Evolutionary conservation across 306 rosid genomes (phyloP).

Genomic region (Abrus precatorius): DNA sequence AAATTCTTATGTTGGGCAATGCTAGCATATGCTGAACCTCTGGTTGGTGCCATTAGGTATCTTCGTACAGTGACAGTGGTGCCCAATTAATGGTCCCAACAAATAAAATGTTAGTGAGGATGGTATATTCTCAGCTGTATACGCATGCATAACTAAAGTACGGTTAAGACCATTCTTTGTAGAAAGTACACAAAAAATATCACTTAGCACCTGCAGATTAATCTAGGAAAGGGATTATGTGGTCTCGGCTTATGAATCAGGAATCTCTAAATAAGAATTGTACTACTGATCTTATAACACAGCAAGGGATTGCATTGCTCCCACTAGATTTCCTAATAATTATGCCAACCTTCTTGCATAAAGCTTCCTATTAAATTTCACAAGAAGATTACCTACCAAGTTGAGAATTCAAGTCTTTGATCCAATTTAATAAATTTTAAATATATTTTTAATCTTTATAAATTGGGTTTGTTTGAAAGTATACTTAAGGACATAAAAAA

Average conservation of each 20-base stretch:
- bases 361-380: not conserved
- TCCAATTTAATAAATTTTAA: no score
- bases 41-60: slow-evolving; percentile 71
- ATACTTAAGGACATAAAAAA: no score
- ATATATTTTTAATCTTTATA: no score
- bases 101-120: slow-evolving; percentile 35
- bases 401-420: no score
- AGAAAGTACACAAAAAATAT: slow-evolving; percentile 39
- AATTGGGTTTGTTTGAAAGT: no score
- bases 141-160: slow-evolving; percentile 55
- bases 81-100: slow-evolving; percentile 62
- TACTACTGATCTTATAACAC: not conserved
- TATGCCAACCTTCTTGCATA: slow-evolving; percentile 10
- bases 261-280: not conserved
- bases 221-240: slow-evolving; percentile 19
- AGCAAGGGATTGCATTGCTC: not conserved
- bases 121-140: slow-evolving; percentile 42
- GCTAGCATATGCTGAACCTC: slow-evolving; percentile 62
- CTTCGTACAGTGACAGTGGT: slow-evolving; percentile 55
- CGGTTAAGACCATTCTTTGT: slow-evolving; percentile 38
- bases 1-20: slow-evolving; percentile 9
- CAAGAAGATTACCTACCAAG: no score
- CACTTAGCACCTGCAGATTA: slow-evolving; percentile 10
- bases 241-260: slow-evolving; percentile 24
- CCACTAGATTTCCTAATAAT: slow-evolving; percentile 37